Evolutionary conservation across 208 protist species (phyloP), one percentile per base, ranked within the genome.

Genomic region (Blastocrithidia nonstop): DNA sequence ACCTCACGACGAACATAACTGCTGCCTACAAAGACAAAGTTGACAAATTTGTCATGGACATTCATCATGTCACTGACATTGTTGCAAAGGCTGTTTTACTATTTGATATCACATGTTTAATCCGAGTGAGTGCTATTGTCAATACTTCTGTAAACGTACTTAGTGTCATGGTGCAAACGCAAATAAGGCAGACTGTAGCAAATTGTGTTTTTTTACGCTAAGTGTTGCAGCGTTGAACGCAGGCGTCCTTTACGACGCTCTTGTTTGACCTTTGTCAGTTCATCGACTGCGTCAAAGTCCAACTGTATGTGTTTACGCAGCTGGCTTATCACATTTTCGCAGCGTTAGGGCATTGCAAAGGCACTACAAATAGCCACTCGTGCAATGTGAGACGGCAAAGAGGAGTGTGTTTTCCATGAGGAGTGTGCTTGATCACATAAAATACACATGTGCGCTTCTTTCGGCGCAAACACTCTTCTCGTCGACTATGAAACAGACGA

Each of bases 301-400:
- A 89, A 45, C n/a, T 64, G 49, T 36, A 89, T 75, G 61, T 89
- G 80, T 19, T 74, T 45, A 69, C 62, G 50, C 20, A 89, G 47
- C 42, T 85, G 71, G 38, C 68, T 35, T 50, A 77, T 61, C 19
- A 89, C 71, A 32, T 54, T 43, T 22, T 70, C 66, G 35, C 64
- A 65, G 13, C 63, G 49, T 32, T 85, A 71, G 6, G 75, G 73
- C 24, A 50, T 36, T 21, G 71, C 62, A 41, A 74, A 85, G 27
- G 61, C 63, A 32, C 35, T 22, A 47, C 71, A 78, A 13, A 89
- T 61, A 21, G 57, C 71, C 1, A 41, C 50, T 8, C 75, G 66
- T 1, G 80, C 80, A 3, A 71, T 45, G 45, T 89, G 80, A 7
- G 60, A 25, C 3, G 55, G 38, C 25, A 57, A 24, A 1, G 9